phyloP scores from a whole-genome alignment of 345 rosid genomes.

The Gossypium stocksii region DNA sequence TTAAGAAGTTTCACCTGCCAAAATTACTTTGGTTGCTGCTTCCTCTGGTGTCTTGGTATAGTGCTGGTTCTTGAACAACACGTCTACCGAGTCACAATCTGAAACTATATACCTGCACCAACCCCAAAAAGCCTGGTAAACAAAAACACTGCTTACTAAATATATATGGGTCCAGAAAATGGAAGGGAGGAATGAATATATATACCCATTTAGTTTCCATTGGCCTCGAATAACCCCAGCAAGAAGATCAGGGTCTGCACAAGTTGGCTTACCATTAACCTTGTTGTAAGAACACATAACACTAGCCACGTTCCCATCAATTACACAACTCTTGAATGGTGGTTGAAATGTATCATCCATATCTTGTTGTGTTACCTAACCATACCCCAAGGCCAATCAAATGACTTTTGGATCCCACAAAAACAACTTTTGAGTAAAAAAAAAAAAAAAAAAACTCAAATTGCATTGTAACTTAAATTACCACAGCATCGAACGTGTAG shows the following conservation, averaged over 20 bases:
- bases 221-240: constrained; percentile 67
- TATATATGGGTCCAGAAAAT: not conserved
- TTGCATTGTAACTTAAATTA: constrained; percentile 18
- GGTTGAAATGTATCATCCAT: constrained; percentile 94
- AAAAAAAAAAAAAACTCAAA: not conserved
- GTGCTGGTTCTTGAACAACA: constrained; percentile 52
- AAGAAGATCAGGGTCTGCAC: constrained; percentile 83
- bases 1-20: constrained; percentile 39
- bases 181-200: not conserved
- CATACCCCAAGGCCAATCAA: constrained; percentile 11
- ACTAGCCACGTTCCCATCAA: constrained; percentile 94
- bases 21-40: constrained; percentile 75
- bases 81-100: constrained; percentile 84
- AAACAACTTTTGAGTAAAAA: not conserved
- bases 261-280: constrained; percentile 85
- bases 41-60: constrained; percentile 85
- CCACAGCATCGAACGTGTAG: constrained; percentile 72
- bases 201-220: constrained; percentile 87
- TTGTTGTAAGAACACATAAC: constrained; percentile 96
- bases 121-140: constrained; percentile 1
- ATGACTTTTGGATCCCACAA: not conserved
- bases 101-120: constrained; percentile 74
- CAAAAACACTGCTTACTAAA: not conserved
- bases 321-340: constrained; percentile 93
- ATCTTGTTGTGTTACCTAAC: constrained; percentile 85